Conservation (phyloP, 78 protist genomes). For the Bodo saltans region DNA sequence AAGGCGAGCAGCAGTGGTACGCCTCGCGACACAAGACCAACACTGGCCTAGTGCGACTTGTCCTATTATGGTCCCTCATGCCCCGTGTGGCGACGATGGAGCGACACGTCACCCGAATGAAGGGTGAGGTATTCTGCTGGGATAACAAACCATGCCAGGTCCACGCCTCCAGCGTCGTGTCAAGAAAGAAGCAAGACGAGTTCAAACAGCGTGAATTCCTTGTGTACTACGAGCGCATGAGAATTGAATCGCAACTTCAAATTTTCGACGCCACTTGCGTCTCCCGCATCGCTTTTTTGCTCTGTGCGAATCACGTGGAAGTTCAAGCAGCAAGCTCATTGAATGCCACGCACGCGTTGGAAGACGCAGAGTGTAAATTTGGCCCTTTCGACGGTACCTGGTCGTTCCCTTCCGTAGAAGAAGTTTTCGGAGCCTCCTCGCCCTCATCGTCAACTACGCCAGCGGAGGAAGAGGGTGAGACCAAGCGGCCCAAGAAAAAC, state of each 20-base stretch:
- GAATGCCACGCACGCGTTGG: too few species aligned
- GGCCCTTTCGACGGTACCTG: too few species aligned
- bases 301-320: too few species aligned
- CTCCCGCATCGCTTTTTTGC: not conserved
- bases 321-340: too few species aligned
- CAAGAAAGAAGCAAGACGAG: not conserved
- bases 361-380: too few species aligned
- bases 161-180: not conserved
- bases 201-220: not conserved
- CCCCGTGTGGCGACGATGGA: not conserved
- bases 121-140: not conserved
- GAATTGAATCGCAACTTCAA: not conserved
- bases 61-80: not conserved
- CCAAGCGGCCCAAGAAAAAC: too few species aligned
- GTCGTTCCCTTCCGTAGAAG: too few species aligned
- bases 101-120: not conserved
- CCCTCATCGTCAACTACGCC: too few species aligned
- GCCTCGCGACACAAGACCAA: not conserved
- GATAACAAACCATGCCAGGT: not conserved
- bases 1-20: not conserved
- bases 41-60: not conserved
- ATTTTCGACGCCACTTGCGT: conserved; percentile 3
- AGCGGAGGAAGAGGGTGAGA: too few species aligned
- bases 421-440: too few species aligned
- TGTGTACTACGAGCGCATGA: conserved; percentile 7